A percentile compares a stretch with the other conserved stretches of the same genome.
These are phyloP conservation scores for Penicillium canescens DNA, from an alignment of 495 filamentous ascomycete species.

Conservation along the genomic window DNA sequence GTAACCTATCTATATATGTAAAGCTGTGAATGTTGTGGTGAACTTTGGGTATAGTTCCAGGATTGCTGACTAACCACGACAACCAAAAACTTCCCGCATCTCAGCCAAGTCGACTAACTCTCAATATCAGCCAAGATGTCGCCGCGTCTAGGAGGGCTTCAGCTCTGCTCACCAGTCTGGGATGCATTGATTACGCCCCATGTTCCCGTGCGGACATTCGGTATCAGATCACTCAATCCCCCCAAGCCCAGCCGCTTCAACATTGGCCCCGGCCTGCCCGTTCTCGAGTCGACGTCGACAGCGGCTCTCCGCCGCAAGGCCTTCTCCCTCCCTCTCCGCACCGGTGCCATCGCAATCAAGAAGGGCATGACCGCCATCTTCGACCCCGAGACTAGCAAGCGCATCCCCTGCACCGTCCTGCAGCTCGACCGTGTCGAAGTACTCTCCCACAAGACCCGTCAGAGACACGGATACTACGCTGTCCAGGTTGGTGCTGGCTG, in stretches of 20 bases:
- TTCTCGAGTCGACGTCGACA: conserved; percentile 68
- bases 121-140: conserved; percentile 29
- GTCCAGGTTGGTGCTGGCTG: conserved; percentile 86
- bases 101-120: conserved; percentile 3
- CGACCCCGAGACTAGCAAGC: conserved; percentile 70
- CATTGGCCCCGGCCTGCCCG: conserved; percentile 42
- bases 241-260: conserved; percentile 51
- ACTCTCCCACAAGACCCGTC: conserved; percentile 75
- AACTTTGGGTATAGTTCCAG: background rate
- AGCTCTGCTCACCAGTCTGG: conserved; percentile 27
- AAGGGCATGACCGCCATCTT: conserved; percentile 94
- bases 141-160: conserved; percentile 35
- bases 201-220: conserved; percentile 35
- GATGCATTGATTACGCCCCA: conserved; percentile 20
- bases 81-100: conserved; percentile 24
- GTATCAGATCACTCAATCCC: conserved; percentile 51
- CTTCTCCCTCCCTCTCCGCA: conserved; percentile 72
- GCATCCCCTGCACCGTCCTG: conserved; percentile 85
- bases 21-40: too few species aligned
- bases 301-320: conserved; percentile 81
- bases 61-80: conserved; percentile 13
- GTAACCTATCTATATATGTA: too few species aligned
- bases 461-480: conserved; percentile 84
- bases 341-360: conserved; percentile 82
- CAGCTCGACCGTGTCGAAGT: conserved; percentile 93